Base-by-base conservation (phyloP, 2,329 filamentous ascomycete genomes). In the Alternaria triticimaculans region DNA sequence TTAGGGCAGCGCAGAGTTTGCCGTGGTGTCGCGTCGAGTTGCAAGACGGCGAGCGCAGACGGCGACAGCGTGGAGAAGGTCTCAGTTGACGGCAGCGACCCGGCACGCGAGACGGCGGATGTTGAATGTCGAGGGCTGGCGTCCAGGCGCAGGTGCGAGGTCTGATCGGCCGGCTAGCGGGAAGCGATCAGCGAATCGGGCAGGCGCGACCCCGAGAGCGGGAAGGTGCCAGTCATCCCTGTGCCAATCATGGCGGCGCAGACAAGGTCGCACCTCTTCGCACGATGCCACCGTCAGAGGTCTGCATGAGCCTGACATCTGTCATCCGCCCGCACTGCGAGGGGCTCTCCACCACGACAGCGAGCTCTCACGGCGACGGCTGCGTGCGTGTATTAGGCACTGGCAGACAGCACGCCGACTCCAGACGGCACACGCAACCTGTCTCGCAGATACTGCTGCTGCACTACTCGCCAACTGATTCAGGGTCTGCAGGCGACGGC, bases 121-220 rank as follows among this genome's bases (percentile, higher is more conserved):
- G 55, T 61, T 65, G 64, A 63, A 65, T 60, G 64, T 64, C 50
- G 61, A 69, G 67, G 64, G 64, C 60, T 65, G 43, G 28, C 25
- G 8, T 33, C 20, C 56, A 50, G 48, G 48, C 28, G 48, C 48
- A 50, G 48, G 69, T 64, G 69, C 68, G 46, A 65, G 65, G 74
- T 70, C 67, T 73, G 75, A 77, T 77, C 74, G 70, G 68, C 75
- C 75, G 75, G 75, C 70, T 72, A 69, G 71, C 67, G 67, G 73
- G 69, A 69, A 59, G 63, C 46, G 64, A 72, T 70, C 58, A 64
- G 59, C 63, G 55, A 46, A 63, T 28, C 59, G 68, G 69, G 63
- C 64, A 68, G 68, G 67, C 67, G 62, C 70, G 60, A 66, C 58
- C 62, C 68, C 63, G 48, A 48, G 66, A 68, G 58, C 48, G 66